phyloP scores from a whole-genome alignment of 1,284 basidiomycete genomes.

The Cutaneotrichosporon sp. region DNA sequence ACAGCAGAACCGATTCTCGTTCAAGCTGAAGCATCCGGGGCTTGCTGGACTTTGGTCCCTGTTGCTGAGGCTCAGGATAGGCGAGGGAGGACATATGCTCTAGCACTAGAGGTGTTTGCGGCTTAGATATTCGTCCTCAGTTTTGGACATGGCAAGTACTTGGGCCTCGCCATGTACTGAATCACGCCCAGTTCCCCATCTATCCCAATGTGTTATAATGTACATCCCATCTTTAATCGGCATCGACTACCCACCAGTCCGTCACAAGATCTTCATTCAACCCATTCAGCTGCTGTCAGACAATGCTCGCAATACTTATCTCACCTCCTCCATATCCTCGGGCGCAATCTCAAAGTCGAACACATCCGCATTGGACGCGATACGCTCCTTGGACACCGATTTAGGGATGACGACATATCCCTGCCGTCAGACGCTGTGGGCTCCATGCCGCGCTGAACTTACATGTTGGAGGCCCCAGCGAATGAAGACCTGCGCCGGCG shows the following conservation, averaged over 20 bases:
- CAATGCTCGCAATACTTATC: constrained; percentile 5
- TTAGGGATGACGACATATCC: constrained; percentile 52
- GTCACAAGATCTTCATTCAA: constrained; percentile 36
- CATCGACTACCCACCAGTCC: no score
- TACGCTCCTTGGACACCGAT: constrained; percentile 50
- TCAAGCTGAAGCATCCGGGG: not conserved
- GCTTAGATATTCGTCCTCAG: no score
- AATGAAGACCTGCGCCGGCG: constrained; percentile 53
- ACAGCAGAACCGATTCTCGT: constrained; percentile 3
- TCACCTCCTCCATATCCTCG: constrained; percentile 50
- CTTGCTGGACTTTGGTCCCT: constrained; percentile 7
- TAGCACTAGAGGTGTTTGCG: constrained; percentile 14
- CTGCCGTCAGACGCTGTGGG: constrained; percentile 20
- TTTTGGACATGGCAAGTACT: no score
- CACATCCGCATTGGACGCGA: constrained; percentile 51
- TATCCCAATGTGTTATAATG: no score
- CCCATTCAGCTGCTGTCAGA: constrained; percentile 28
- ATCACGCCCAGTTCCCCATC: no score
- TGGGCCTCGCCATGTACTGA: no score
- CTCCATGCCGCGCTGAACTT: constrained; percentile 6
- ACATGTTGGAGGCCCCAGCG: constrained; percentile 54
- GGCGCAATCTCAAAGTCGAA: constrained; percentile 50
- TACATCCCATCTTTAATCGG: no score
- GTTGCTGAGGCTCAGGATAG: constrained; percentile 7
- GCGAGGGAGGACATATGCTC: not conserved